phyloP scores from a whole-genome alignment of 768 basidiomycete species.

The Termitomyces sp. region DNA sequence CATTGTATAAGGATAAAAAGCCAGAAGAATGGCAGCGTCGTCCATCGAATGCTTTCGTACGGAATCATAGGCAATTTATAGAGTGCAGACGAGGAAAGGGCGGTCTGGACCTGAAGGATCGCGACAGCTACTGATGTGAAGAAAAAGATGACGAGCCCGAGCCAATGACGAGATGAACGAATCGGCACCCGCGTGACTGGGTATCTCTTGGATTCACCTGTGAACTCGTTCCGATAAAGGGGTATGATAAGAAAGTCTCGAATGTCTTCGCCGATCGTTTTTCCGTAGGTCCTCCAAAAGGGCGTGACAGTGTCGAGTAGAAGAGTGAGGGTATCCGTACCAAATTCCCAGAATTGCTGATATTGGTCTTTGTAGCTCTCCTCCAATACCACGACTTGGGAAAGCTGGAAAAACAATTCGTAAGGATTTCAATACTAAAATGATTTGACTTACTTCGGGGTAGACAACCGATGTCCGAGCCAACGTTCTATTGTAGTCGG shows the following conservation, averaged over 20 bases:
- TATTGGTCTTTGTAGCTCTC: conserved; percentile 80
- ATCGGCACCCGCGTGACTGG: conserved; percentile 52
- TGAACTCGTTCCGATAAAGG: conserved; percentile 81
- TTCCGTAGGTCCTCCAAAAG: conserved; percentile 79
- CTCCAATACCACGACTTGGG: conserved; percentile 65
- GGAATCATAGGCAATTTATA: conserved; percentile 57
- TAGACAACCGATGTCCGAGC: conserved; percentile 73
- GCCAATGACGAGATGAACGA: conserved; percentile 68
- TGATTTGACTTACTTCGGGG: conserved; percentile 54
- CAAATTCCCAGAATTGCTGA: conserved; percentile 79
- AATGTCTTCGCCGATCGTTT: conserved; percentile 76
- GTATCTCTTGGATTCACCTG: conserved; percentile 70
- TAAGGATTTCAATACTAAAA: neutral
- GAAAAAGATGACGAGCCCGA: conserved; percentile 53
- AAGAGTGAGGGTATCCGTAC: conserved; percentile 73
- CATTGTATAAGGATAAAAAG: conserved; percentile 64
- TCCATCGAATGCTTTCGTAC: conserved; percentile 60
- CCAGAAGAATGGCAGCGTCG: conserved; percentile 60
- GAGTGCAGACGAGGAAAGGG: conserved; percentile 49
- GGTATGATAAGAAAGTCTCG: conserved; percentile 81
- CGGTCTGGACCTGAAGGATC: conserved; percentile 56
- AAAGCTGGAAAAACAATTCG: conserved; percentile 42
- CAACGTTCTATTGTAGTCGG: conserved; percentile 60
- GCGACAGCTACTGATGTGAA: conserved; percentile 43
- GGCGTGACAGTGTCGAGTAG: conserved; percentile 75